Base-by-base conservation (phyloP, 208 protist genomes). In the Leishmania arabica region DNA sequence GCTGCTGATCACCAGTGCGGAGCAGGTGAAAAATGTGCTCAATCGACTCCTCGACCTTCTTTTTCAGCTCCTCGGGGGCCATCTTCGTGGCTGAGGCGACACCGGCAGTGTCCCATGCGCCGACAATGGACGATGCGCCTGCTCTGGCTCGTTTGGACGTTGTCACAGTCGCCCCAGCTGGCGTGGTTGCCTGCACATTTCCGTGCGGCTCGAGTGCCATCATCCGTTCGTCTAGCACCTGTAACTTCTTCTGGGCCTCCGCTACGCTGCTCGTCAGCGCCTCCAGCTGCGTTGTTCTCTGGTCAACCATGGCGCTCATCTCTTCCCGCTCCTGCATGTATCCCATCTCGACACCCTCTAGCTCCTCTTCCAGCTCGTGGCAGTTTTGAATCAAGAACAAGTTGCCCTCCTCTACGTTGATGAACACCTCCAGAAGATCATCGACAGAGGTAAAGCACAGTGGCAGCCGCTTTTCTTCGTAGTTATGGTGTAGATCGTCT, bases 351-450 rank as follows among this genome's bases (percentile, higher is more conserved):
- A 99, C 91, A 49, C 95, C 92, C 77, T 99, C 97, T 51, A 99
- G 87, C 82, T 97, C 94, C 87, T 99, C 96, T 89, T 99, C 96
- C 56, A 98, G 85, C 87, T 97, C 94, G 82, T 99, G 98, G 62
- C 90, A 98, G 87, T 98, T 99, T 83, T 99, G 97, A 79, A 99
- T 99, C 40, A 99, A 89, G 75, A 99, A 99, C 60, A 99, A 88
- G 71, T 99, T 99, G 34, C 95, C 93, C 78, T 99, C 98, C 86
- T 99, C 97, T 2, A 99, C 94, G 77, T 95, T 96, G 66, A 97
- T 95, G 88, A 99, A 99, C 64, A 98, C 96, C 75, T 98, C 92
- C 31, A 99, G 92, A 42, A 99, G 88, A 81, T 99, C 95, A 65
- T 97, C 89, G 17, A 98, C 97, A 24, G 94, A 89, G 37, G 65